Percentiles rank a stretch among this genome's conserved stretches.
These are phyloP conservation scores for Aspergillus diversus DNA, from an alignment of 495 filamentous ascomycete species.

Conservation along the genomic window DNA sequence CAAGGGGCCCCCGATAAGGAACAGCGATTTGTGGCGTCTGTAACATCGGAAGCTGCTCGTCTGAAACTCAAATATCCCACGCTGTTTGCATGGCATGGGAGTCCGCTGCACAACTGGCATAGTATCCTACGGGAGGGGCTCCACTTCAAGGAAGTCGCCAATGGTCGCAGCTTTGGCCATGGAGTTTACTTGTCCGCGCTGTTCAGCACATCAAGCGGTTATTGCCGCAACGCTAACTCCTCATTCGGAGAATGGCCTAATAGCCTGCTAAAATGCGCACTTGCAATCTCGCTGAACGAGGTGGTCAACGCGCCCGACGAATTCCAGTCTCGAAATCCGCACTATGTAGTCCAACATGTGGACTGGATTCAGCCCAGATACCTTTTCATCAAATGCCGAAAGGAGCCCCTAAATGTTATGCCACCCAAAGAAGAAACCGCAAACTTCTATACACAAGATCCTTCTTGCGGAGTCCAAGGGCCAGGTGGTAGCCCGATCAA, in stretches of 20 bases:
- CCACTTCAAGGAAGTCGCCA: conserved; percentile 60
- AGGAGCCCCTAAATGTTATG: not conserved
- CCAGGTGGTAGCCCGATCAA: conserved; percentile 30
- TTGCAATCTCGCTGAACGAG: conserved; percentile 81
- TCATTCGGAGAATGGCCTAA: conserved; percentile 58
- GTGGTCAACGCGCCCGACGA: conserved; percentile 75
- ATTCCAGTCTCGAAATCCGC: conserved; percentile 57
- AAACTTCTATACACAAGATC: conserved; percentile 60
- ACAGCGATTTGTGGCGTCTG: conserved; percentile 69
- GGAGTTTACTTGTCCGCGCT: conserved; percentile 79
- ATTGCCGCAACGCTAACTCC: conserved; percentile 35
- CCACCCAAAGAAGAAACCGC: conserved; percentile 27
- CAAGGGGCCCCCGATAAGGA: conserved; percentile 94
- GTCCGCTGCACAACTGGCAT: conserved; percentile 80
- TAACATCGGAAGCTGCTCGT: conserved; percentile 51
- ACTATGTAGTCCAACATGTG: conserved; percentile 73
- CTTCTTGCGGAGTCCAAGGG: conserved; percentile 46
- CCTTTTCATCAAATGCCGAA: conserved; percentile 64
- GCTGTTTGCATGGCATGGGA: conserved; percentile 86
- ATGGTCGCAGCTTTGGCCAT: conserved; percentile 76
- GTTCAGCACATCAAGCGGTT: conserved; percentile 59
- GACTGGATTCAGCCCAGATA: conserved; percentile 95
- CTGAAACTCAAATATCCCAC: conserved; percentile 59
- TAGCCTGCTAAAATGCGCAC: conserved; percentile 60
- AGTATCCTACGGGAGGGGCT: conserved; percentile 84